These are phyloP conservation scores for Yamadazyma trypodendri DNA, from an alignment of 1,139 yeast genomes.

Conservation along the genomic window DNA sequence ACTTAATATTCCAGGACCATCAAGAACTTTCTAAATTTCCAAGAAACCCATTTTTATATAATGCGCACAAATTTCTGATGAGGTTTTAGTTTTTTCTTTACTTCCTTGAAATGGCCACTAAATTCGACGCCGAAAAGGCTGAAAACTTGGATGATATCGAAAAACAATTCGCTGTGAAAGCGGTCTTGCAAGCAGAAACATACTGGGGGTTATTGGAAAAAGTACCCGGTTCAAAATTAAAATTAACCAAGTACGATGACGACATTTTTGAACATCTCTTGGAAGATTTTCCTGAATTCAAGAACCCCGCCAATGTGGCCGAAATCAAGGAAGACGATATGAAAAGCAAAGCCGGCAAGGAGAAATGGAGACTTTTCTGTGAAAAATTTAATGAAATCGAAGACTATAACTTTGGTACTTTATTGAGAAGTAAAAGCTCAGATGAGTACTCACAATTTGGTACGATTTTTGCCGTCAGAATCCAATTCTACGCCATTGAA, in stretches of 20 bases:
- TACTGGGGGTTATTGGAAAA: slow-evolving; percentile 81
- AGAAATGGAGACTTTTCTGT: slow-evolving; percentile 87
- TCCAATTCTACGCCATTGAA: slow-evolving; percentile 93
- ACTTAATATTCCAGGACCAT: too few relatives aligned
- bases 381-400: slow-evolving; percentile 79
- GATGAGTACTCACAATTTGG: slow-evolving; percentile 81
- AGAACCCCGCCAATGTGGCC: slow-evolving; percentile 53
- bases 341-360: slow-evolving; percentile 79
- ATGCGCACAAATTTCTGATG: slow-evolving; percentile 1
- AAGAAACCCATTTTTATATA: not conserved
- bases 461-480: slow-evolving; percentile 86
- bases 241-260: slow-evolving; percentile 78
- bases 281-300: slow-evolving; percentile 82
- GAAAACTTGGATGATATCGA: slow-evolving; percentile 73
- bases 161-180: slow-evolving; percentile 96
- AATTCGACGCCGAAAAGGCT: slow-evolving; percentile 54
- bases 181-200: slow-evolving; percentile 92
- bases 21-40: too few relatives aligned
- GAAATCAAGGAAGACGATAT: slow-evolving; percentile 72
- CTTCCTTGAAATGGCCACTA: slow-evolving; percentile 21
- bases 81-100: not conserved
- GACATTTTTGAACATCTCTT: slow-evolving; percentile 72
- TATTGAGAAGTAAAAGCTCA: slow-evolving; percentile 67
- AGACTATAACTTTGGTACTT: slow-evolving; percentile 94
- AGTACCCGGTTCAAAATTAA: slow-evolving; percentile 75